A percentile compares a stretch with the other conserved stretches of the same genome.
Conservation (phyloP, 2,329 filamentous ascomycete genomes). For the Exophiala oligosperma region DNA sequence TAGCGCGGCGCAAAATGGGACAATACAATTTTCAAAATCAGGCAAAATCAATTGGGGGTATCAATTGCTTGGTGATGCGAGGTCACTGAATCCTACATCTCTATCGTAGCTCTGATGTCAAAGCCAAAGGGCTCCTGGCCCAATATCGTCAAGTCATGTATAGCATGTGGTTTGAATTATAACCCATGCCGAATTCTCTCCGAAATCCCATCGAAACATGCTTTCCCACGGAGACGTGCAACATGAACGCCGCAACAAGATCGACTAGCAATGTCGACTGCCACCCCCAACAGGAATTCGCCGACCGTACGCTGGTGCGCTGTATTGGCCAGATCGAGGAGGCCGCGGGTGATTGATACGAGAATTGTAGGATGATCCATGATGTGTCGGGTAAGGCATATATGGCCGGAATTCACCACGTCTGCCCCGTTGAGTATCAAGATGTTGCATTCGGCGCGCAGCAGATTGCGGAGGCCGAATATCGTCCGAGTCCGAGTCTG, state of each 20-base stretch:
- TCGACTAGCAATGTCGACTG: neutral
- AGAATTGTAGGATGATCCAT: neutral
- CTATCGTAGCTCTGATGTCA: neutral
- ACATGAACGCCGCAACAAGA: neutral
- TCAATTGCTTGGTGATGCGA: neutral
- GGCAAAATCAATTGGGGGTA: slow-evolving; percentile 1
- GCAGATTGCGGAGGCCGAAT: slow-evolving; percentile 25
- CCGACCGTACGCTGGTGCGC: neutral
- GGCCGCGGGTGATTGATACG: neutral
- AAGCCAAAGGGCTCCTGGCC: neutral
- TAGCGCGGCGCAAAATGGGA: slow-evolving; percentile 19
- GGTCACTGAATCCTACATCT: neutral
- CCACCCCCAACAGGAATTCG: slow-evolving; percentile 6
- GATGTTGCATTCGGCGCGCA: slow-evolving; percentile 15
- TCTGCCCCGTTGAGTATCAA: slow-evolving; percentile 21
- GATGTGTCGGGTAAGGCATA: neutral
- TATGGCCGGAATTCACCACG: slow-evolving; percentile 3
- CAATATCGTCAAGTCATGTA: neutral
- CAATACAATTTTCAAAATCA: neutral
- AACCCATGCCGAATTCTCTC: neutral
- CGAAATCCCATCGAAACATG: neutral
- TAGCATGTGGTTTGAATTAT: too few species aligned
- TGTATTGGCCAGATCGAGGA: neutral
- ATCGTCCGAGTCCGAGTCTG: slow-evolving; percentile 24
- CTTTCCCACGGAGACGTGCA: too few species aligned